Evolutionary conservation across 2,329 filamentous ascomycete genomes (phyloP), one percentile per base, ranked within the genome.

Genomic region (Trichoderma sp.): DNA sequence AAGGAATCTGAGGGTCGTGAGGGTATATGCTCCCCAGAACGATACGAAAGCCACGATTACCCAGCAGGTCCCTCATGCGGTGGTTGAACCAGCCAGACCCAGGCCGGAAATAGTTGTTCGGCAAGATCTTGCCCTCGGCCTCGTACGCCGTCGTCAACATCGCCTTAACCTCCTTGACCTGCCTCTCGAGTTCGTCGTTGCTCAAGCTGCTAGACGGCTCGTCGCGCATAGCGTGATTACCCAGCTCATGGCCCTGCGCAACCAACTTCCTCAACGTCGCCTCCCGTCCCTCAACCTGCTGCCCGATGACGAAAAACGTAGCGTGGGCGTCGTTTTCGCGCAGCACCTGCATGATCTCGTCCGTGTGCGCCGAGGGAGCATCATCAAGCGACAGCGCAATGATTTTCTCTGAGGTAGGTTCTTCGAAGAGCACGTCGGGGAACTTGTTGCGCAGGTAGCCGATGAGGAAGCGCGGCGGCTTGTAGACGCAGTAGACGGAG

Each of bases 321-420:
- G 94, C 94, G 24, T 86, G 88, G 15, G 91, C 93, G 71, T 87
- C 85, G 77, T 93, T 86, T 28, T 84, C 84, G 68, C 85, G 83
- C n/a, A 97, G 85, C 0, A 93, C 82, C 57, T 89, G 82, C 70
- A 94, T 83, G 72, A 97, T 94, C 71, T 90, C 88, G 58, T 81
- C 78, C 2, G 94, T 97, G 80, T 93, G 86, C 57, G 86, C 81
- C 2, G 92, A 95, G 0, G 94, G 94, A 32, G 90, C 92, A 82
- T 97, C 94, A 83, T 97, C 94, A 77, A 97, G 91, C 1, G 93
- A 97, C 51, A 98, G 85, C 0, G 93, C 94, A 21, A 97, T 86
- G 30, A 95, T 82, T 77, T 91, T 93, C 62, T 61, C 26, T 9
- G 82, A 76, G 1, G 87, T 86, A 36, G 78, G 76, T 57, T 92